Evolutionary conservation across 345 rosid genomes (phyloP), one percentile per base, ranked within the genome.

Genomic region (Arabidopsis arenosa): DNA sequence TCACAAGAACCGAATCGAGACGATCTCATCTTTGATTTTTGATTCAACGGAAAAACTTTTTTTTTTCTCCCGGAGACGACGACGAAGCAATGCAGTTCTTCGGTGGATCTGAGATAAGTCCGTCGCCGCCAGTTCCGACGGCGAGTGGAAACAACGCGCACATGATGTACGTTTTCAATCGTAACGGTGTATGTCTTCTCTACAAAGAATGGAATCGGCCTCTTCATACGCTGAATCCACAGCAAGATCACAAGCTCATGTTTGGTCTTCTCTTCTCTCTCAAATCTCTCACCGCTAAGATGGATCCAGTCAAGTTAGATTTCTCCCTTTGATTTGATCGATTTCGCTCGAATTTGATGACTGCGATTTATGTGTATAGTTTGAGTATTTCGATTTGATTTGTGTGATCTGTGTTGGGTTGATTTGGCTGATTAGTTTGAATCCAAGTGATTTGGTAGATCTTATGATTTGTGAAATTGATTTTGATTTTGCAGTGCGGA

Each of bases 241-340:
- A 88, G 73, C 97, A 88, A 82, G 99, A 96, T 69, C 98, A 86
- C 73, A 90, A 90, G 83, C 99, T 95, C 79, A 92, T 95, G 96
- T 95, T 89, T 41, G 99, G 99, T 62, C 88, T 92, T 58, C 99
- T 95, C 80, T 95, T 92, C 93, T 92, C 98, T 4, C 99, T 92
- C 84, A 95, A 95, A 81, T 95, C 99, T 10, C 84, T 95, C 60
- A 85, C 98, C 13, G 96, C 96, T 33, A 95, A 95, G 64, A 89
- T 95, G 97, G 99, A 95, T 83, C 99, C 99, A 35, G 86, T 85
- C 15, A 79, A 84, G 97, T 91, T 55, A 66, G 54, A 70, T 54
- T 36, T 75, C 65, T 9, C 23, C 68, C 44, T 58, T 70, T 36
- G 0, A 61, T 68, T 30, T 63, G 73, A 55, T 57, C 62, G n/a